Base-by-base conservation (phyloP, 2,329 filamentous ascomycete genomes). In the Leptodontidium sp. region DNA sequence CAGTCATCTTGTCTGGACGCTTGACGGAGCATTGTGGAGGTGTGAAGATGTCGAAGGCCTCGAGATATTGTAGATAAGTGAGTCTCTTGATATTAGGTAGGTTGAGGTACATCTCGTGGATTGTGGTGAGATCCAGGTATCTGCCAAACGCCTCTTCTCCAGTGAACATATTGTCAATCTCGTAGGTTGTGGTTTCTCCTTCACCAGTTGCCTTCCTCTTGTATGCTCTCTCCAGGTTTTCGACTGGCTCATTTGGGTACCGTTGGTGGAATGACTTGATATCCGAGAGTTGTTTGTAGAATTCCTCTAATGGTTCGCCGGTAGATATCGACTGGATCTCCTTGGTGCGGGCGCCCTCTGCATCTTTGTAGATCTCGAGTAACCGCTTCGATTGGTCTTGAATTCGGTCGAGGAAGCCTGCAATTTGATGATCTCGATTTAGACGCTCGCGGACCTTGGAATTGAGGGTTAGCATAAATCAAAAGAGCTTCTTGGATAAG, bases 151-250 rank as follows among this genome's bases (percentile, higher is more conserved):
- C 91, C 80, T 99, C 96, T 81, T 99, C 97, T 70, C 96, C 96
- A 0, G 94, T 97, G 80, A 99, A 99, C 84, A 98, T 91, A 68
- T 89, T 89, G 77, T 98, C 95, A 59, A 98, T 90, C 64, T 94
- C 88, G 53, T 88, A 88, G 4, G 87, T 85, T 66, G 87, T 80
- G 1, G 85, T 83, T 58, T 91, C 88, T 61, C 89, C 87, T 72
- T 91, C 90, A 53, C 89, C 89, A 14, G 85, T 86, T 52, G 86
- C 83, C 68, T 86, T 88, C 77, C 89, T 86, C 57, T 94, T 93
- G 84, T 99, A 99, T 45, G 94, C 92, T 74, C 91, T 89, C 82
- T 99, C 97, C 15, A 97, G 89, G 76, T 98, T 98, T 80, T 99
- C 96, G 59, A 97, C 93, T 38, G 93, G 93, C 79, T 98, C 93